These are phyloP conservation scores for Penicillium sp. DNA, from an alignment of 2,329 filamentous ascomycete species.

Conservation along the genomic window DNA sequence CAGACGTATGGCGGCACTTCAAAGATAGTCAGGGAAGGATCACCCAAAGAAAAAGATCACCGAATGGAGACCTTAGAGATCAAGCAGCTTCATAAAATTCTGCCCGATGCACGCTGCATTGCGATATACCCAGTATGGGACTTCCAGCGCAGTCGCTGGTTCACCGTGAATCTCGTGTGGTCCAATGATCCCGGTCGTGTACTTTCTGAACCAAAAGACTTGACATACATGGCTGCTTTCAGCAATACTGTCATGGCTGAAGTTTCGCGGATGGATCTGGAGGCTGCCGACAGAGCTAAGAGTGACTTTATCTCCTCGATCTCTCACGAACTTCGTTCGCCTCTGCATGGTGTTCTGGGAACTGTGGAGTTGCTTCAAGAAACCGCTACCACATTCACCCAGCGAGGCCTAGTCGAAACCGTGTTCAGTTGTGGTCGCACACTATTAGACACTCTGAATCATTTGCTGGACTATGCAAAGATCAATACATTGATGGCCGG, in stretches of 20 bases:
- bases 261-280: constrained; percentile 35
- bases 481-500: constrained; percentile 29
- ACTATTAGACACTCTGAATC: constrained; percentile 48
- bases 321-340: constrained; percentile 42
- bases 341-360: constrained; percentile 43
- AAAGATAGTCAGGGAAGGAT: constrained; percentile 7
- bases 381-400: constrained; percentile 32
- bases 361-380: constrained; percentile 40
- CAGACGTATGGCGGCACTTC: constrained; percentile 8
- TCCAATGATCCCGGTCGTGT: constrained; percentile 32
- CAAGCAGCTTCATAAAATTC: constrained; percentile 23
- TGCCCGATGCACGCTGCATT: constrained; percentile 34
- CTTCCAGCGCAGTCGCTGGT: constrained; percentile 34
- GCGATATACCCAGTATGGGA: constrained; percentile 41
- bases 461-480: constrained; percentile 40
- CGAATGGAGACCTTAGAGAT: constrained; percentile 21
- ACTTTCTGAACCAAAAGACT: constrained; percentile 33
- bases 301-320: constrained; percentile 40
- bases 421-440: constrained; percentile 48
- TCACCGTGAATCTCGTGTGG: constrained; percentile 36
- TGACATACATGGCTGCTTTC: constrained; percentile 37
- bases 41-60: constrained; percentile 16
- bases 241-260: constrained; percentile 42
- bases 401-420: constrained; percentile 39
- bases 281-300: constrained; percentile 39